Percentiles rank a stretch among this genome's conserved stretches.
phyloP scores from a whole-genome alignment of 2,329 filamentous ascomycete species.

The Conoideocrella luteorostrata region DNA sequence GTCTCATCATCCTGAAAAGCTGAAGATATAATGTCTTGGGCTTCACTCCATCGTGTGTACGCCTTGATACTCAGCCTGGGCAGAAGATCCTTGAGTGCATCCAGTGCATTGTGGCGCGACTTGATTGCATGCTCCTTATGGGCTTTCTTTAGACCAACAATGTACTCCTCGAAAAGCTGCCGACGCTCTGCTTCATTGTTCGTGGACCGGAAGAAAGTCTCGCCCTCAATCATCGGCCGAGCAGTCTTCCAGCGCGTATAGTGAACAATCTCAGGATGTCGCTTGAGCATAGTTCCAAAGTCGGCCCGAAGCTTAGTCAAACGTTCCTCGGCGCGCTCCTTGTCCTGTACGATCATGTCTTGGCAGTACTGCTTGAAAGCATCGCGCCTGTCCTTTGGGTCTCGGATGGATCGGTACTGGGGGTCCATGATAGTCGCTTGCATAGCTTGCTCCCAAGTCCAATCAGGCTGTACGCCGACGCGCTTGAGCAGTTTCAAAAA shows the following conservation, averaged over 20 bases:
- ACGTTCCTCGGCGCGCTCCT: constrained; percentile 89
- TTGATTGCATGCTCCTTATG: constrained; percentile 70
- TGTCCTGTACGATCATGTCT: constrained; percentile 85
- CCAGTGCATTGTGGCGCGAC: constrained; percentile 73
- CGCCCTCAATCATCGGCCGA: constrained; percentile 85
- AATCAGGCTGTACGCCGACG: constrained; percentile 81
- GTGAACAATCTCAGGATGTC: constrained; percentile 93
- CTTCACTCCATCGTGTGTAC: constrained; percentile 91
- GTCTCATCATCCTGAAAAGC: constrained; percentile 76
- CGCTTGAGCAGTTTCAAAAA: constrained; percentile 87
- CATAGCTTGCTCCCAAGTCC: constrained; percentile 87
- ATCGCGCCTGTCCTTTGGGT: constrained; percentile 81
- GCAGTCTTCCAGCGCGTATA: constrained; percentile 97
- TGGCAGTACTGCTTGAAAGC: constrained; percentile 94
- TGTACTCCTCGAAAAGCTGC: constrained; percentile 90
- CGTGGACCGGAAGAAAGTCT: constrained; percentile 91
- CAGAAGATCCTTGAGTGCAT: constrained; percentile 72
- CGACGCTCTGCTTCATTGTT: constrained; percentile 81
- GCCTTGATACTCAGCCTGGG: constrained; percentile 78
- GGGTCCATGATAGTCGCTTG: constrained; percentile 81
- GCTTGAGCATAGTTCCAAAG: constrained; percentile 92
- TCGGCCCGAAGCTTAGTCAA: constrained; percentile 86
- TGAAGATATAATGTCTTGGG: constrained; percentile 72
- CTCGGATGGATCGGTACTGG: constrained; percentile 87
- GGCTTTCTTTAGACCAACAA: constrained; percentile 72